These are phyloP conservation scores for Sporothrix pallida DNA, from an alignment of 2,329 filamentous ascomycete species.

Conservation along the genomic window DNA sequence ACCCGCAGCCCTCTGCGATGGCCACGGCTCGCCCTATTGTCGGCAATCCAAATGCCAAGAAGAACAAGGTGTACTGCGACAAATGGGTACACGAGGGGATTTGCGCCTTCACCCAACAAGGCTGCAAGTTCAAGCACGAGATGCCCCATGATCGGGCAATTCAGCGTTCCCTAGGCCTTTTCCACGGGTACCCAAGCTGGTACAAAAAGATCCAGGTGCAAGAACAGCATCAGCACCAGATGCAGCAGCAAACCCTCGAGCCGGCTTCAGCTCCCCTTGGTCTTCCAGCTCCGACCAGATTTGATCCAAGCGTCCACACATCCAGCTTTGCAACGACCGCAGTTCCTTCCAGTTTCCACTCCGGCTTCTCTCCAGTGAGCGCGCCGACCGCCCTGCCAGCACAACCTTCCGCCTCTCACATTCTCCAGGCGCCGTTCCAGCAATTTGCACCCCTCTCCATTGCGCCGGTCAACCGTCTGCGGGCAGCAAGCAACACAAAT, in stretches of 20 bases:
- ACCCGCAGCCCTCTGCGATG: no score
- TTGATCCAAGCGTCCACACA: no score
- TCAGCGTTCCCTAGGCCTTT: conserved; percentile 73
- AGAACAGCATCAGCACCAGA: conserved; percentile 42
- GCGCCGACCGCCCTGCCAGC: neutral
- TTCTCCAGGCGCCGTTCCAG: no score
- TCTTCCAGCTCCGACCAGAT: no score
- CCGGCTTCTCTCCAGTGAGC: neutral
- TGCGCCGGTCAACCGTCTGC: no score
- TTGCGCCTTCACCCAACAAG: conserved; percentile 84
- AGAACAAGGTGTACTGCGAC: conserved; percentile 77
- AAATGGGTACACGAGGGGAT: conserved; percentile 88
- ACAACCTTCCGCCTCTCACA: no score
- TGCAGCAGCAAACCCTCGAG: neutral
- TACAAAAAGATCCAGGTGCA: conserved; percentile 59
- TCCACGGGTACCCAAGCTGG: conserved; percentile 66
- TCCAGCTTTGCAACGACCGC: no score
- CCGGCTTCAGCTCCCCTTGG: no score
- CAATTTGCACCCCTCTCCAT: no score
- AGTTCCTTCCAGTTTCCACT: no score
- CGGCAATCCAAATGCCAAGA: conserved; percentile 46
- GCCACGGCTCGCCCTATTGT: no score
- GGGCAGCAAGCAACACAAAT: neutral
- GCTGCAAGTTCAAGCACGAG: conserved; percentile 88
- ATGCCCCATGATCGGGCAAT: conserved; percentile 75